Evolutionary conservation across 257 asterid species (phyloP), one percentile per base, ranked within the genome.

Genomic region (Mentha longifolia): DNA sequence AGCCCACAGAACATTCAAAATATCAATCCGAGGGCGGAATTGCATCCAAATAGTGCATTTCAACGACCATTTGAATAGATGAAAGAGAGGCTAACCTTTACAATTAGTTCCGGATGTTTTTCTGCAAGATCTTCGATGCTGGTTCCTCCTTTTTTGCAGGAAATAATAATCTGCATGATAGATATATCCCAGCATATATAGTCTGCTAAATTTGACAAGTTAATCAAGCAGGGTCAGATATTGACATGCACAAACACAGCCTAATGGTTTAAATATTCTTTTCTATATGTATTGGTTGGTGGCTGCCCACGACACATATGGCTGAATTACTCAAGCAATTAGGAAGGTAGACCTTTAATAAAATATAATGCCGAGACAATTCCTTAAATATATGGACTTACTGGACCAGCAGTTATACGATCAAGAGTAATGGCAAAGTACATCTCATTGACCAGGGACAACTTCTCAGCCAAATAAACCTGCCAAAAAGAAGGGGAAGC

Each of bases 121-220:
- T 95, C 98, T 11, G 99, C 99, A 55, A 95, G 95, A 84, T 95
- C 99, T 82, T 95, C 99, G 12, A 95, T 95, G 74, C 99, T 95
- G 39, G 99, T 95, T 82, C 99, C 99, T 62, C 99, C 99, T 80
- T 88, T 89, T 69, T 88, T 80, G 41, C 99, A 95, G 71, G 99
- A 89, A 75, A 92, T 89, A 61, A 95, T 95, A 80, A 95, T 84
- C 99, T 95, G 89, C 39, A 7, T 35, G 8, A 35, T 35, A 35
- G 39, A 35, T 35, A 35, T 3, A 35, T 35, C 39, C 5, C 39
- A 35, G 39, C 39, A 35, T 35, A 4, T 5, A 35, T 35, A 35
- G 39, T 35, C 3, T 35, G 39, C 39, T 5, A 35, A 35, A 5
- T 35, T 35, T 35, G 39, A 35, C 39, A 35, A 1, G 39, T 35